Evolutionary conservation across 1,284 basidiomycete genomes (phyloP), one percentile per base, ranked within the genome.

Genomic region (Boletus smithii): DNA sequence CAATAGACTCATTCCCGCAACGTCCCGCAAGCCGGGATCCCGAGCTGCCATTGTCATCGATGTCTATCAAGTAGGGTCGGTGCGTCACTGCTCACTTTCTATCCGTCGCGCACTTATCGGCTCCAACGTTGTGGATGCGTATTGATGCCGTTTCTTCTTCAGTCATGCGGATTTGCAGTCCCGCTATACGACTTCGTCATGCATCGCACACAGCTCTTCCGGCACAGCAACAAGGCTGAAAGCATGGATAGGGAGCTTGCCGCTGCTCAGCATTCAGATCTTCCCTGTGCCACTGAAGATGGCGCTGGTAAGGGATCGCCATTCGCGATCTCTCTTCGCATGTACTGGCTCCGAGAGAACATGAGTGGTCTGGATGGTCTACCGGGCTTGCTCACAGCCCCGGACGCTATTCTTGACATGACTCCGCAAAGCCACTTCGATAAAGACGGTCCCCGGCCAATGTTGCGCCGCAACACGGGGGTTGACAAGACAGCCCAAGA

Each of bases 91-190:
- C 11, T 14, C 30, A 4, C 18, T 5, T 13, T 26, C 8, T 8
- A 18, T 34, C 18, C 8, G 1, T 27, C 3, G 4, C 8, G 17
- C 8, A 27, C 22, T 44, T 22, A 39, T 10, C 26, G 10, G 26
- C n/a, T 27, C 8, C 7, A 17, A 26, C 7, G 24, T 11, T 7
- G 10, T 9, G 10, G 17, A 13, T 40, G 13, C 27, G 32, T 13
- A 17, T 20, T 16, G 11, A 11, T 10, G 29, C n/a, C 40, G 40
- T n/a, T 5, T 23, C 34, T 17, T 24, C 5, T 9, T 9, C 23
- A 80, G 80, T 76, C 76, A 0, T 81, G 79, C 50, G 80, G 79
- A 24, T 80, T 60, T 39, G 70, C 69, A 2, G 72, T 81, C 24
- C 79, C 79, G 5, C 64, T 73, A 48, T 80, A 73, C 57, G 62